Evolutionary conservation across 441 rosid genomes (phyloP).

Genomic region (Adansonia grandidieri): DNA sequence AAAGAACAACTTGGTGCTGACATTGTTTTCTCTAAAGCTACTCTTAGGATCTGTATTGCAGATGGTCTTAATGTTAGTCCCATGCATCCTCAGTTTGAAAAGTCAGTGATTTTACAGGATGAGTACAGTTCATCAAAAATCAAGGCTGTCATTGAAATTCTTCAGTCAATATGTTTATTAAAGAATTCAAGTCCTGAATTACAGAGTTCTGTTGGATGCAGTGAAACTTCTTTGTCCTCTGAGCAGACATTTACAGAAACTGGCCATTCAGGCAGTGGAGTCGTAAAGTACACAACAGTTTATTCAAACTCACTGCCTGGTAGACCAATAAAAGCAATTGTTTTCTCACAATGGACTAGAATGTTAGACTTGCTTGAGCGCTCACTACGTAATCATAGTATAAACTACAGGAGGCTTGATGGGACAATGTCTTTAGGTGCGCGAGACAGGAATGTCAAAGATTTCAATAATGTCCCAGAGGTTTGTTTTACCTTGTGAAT

Average conservation of each 20-base stretch:
- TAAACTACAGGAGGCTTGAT: slow-evolving; percentile 85
- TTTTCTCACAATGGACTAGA: slow-evolving; percentile 96
- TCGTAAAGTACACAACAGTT: slow-evolving; percentile 37
- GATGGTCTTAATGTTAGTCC: slow-evolving; percentile 48
- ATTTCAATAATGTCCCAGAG: slow-evolving; percentile 74
- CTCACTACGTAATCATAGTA: slow-evolving; percentile 47
- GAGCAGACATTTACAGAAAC: slow-evolving; percentile 23
- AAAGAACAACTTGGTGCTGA: slow-evolving; percentile 75
- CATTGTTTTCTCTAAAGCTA: slow-evolving; percentile 72
- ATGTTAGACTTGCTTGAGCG: slow-evolving; percentile 86
- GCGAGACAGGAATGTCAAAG: slow-evolving; percentile 85
- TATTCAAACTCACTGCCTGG: slow-evolving; percentile 43
- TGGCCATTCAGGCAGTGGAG: slow-evolving; percentile 35
- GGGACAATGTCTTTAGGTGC: slow-evolving; percentile 81
- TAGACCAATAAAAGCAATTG: slow-evolving; percentile 72
- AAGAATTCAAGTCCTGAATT: slow-evolving; percentile 40
- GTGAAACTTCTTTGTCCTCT: slow-evolving; percentile 42
- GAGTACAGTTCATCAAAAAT: slow-evolving; percentile 78
- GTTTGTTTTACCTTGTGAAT: slow-evolving; percentile 44
- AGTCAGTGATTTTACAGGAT: slow-evolving; percentile 45
- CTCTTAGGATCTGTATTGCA: slow-evolving; percentile 59
- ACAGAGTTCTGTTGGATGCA: slow-evolving; percentile 38
- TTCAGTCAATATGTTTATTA: slow-evolving; percentile 51
- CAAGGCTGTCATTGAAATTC: slow-evolving; percentile 73
- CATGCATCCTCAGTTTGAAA: slow-evolving; percentile 42